Base-by-base conservation (phyloP, 1,139 yeast genomes). In the Sugiyamaella paludigena region DNA sequence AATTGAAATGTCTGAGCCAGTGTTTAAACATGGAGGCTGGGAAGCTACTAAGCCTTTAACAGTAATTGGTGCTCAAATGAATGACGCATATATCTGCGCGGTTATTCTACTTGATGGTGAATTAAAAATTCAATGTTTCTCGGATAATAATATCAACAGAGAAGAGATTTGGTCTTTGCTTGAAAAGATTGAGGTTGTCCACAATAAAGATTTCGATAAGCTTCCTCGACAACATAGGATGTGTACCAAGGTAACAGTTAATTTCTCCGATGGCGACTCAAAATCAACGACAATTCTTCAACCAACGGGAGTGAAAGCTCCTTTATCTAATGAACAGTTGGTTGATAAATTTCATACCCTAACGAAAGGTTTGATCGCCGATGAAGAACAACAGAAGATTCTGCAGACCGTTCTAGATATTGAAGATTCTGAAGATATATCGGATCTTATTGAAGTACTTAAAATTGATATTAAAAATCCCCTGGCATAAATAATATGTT, bases 1-100 rank as follows among this genome's bases (percentile, higher is more conserved):
- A 13, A 50, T 50, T 16, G 53, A 50, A 34, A 34, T 50, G 32
- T 39, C 52, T 11, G 51, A 48, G 13, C 40, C 52, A 2, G 40
- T 40, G 4, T 50, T 48, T 43, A 47, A 49, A 34, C 53, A 50
- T 32, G 53, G 53, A 8, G 52, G 53, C 4, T 50, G 53, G 53
- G 41, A 45, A 24, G 50, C 50, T 16, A 19, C 36, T 2, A 32
- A 34, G 13, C 54, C 54, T 9, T 24, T 49, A 16, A 45, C 48
- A 19, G 52, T 43, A 31, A 50, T 50, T 26, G 54, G 54, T 11
- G 54, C 54, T 11, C 54, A 50, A 27, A 50, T 50, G 54, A 50
- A 49, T 32, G 38, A 40, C 19, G 50, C 54, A 5, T 50, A 49
- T 31, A 41, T 50, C 26, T 49, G 53, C 16, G 52, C 50, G 9